Percentiles rank a stretch among this genome's conserved stretches.
Conservation (phyloP, 2,329 filamentous ascomycete species). For the Claviceps quebecensis region DNA sequence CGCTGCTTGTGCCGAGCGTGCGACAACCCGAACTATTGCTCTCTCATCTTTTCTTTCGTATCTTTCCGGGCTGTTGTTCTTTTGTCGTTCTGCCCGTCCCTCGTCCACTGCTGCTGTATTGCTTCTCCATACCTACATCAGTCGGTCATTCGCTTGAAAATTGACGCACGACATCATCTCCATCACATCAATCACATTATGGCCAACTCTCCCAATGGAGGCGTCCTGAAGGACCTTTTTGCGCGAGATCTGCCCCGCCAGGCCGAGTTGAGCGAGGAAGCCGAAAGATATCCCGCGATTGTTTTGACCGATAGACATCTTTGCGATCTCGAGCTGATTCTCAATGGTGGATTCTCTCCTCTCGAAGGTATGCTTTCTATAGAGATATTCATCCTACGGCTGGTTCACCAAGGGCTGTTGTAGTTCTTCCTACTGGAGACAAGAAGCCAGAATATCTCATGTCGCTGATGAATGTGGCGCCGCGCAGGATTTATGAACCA, state of each 20-base stretch:
- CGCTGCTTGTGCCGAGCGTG: not conserved
- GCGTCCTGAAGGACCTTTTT: constrained; percentile 93
- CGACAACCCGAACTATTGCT: constrained; percentile 4
- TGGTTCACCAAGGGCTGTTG: constrained; percentile 1
- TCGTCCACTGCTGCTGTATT: not conserved
- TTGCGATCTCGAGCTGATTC: constrained; percentile 92
- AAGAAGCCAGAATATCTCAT: not conserved
- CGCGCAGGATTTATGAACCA: constrained; percentile 82
- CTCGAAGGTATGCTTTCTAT: constrained; percentile 61
- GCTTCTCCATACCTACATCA: constrained; percentile 7
- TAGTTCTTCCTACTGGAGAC: constrained; percentile 1
- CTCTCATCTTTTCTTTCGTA: not conserved
- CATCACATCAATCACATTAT: constrained; percentile 24
- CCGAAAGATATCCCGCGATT: constrained; percentile 74
- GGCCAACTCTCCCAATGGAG: constrained; percentile 69
- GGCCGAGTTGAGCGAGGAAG: constrained; percentile 65
- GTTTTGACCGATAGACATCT: constrained; percentile 85
- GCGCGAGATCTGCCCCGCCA: constrained; percentile 81
- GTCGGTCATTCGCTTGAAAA: not conserved
- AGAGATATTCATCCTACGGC: not conserved
- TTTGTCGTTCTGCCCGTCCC: not conserved
- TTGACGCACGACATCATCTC: not conserved
- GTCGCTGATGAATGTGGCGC: constrained; percentile 2
- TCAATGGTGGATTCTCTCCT: constrained; percentile 95
- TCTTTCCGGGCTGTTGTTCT: not conserved